Evolutionary conservation across 192 early-diverging fungal species (phyloP), one percentile per base, ranked within the genome.

Genomic region (Spinellus fusiger): DNA sequence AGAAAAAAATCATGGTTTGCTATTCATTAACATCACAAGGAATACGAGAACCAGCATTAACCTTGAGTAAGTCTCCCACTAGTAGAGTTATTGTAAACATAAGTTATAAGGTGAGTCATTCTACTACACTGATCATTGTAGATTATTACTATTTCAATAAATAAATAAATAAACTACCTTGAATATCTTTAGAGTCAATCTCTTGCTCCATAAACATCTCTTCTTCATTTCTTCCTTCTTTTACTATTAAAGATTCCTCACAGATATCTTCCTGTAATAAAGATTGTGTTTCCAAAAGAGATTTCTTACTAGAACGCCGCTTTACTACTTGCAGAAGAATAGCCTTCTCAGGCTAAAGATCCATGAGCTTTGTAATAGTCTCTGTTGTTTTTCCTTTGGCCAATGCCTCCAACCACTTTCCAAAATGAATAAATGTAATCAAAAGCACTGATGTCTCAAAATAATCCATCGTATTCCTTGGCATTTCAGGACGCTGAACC

Each of bases 381-480:
- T 85, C 83, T 6, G 86, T 81, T 1, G 91, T 91, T 64, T 82
- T 76, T 25, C 89, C 90, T 55, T 90, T 93, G 4, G 89, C 90
- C 66, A 83, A 81, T 12, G 76, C 76, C 61, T 92, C 89, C 35
- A 93, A 64, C 77, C 86, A 93, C 65, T 89, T 90, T 38, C 92
- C 92, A 20, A 92, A 68, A 44, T 87, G 74, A 59, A 93, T 88
- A 73, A 93, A 92, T 0, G 87, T 88, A 38, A 92, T 84, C 55
- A 93, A 63, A 34, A 90, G 81, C 13, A 89, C 79, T 15, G 77
- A 67, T 0, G 90, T 92, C 64, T 93, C 92, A 67, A 93, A 93
- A 61, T 86, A 91, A 50, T 83, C 73, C 54, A 79, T 65, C 0
- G 61, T 62, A 56, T 59, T 69, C 40, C 28, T 12, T 51, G 55